Percentiles rank a stretch among this genome's conserved stretches.
Evolutionary conservation across 139 green algal genomes (phyloP).

Genomic region (Chlorella vulgaris): DNA sequence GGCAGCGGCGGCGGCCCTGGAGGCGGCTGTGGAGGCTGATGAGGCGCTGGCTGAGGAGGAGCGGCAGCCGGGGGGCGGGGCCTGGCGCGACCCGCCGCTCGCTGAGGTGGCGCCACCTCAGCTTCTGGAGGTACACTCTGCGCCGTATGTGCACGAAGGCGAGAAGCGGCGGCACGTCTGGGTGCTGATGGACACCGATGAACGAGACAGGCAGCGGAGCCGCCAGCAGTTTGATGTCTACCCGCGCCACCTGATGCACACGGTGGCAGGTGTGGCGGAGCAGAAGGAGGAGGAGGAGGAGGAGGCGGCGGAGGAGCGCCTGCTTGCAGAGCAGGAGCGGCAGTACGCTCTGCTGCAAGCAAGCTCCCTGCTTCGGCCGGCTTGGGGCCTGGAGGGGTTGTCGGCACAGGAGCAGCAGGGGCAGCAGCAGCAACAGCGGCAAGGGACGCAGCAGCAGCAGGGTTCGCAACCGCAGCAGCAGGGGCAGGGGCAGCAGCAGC

Average conservation of each 20-base stretch:
- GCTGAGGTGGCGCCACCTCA: not conserved
- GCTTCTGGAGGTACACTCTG: not conserved
- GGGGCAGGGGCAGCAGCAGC: not conserved
- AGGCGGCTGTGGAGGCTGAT: not conserved
- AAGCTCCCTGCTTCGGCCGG: not conserved
- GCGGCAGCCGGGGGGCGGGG: not conserved
- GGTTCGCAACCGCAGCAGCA: not conserved
- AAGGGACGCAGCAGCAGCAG: not conserved
- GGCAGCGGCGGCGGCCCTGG: not conserved
- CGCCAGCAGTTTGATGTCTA: conserved; percentile 8
- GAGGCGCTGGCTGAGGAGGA: not conserved
- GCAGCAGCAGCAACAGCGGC: not conserved
- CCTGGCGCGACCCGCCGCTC: not conserved
- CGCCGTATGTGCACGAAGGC: not conserved
- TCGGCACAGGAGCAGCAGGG: not conserved
- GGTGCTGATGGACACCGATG: conserved; percentile 1
- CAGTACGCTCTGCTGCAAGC: conserved; percentile 8
- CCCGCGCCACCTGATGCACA: not conserved
- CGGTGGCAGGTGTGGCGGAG: too few relatives aligned
- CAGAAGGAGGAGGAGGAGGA: not conserved
- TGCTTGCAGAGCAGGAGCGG: conserved; percentile 9
- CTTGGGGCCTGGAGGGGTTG: conserved; percentile 2
- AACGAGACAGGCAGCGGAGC: not conserved
- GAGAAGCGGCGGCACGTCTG: conserved; percentile 13
- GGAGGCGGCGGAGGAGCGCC: not conserved